Conservation (phyloP, 306 rosid species). For the Quercus dentata region DNA sequence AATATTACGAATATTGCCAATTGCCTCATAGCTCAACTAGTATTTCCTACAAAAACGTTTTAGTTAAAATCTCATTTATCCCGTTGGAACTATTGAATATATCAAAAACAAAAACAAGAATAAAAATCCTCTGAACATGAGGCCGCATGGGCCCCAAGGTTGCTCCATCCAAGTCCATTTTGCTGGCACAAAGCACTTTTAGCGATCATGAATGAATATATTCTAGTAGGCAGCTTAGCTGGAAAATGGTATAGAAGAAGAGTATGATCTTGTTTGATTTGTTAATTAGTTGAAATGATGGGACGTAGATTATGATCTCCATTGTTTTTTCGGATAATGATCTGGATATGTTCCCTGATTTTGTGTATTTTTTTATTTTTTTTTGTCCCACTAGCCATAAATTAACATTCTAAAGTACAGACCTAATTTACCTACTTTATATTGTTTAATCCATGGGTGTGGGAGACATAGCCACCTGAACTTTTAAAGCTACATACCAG, state of each 20-base stretch:
- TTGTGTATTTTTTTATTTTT: background rate
- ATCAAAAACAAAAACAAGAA: too few relatives aligned
- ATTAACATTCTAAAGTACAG: background rate
- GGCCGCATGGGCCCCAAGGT: too few relatives aligned
- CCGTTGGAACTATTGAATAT: too few relatives aligned
- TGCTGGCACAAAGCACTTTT: background rate
- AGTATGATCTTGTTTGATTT: background rate
- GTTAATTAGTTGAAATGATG: background rate
- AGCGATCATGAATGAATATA: background rate
- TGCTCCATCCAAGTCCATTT: too few relatives aligned
- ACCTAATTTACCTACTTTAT: background rate
- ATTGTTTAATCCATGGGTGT: background rate
- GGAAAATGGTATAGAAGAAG: background rate
- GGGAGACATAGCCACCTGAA: background rate
- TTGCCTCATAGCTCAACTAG: too few relatives aligned
- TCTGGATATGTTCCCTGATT: background rate
- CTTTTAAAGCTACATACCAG: too few relatives aligned
- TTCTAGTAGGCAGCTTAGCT: slow-evolving; percentile 1
- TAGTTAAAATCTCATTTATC: accelerated
- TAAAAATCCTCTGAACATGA: too few relatives aligned
- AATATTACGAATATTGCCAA: too few relatives aligned
- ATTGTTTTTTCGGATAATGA: background rate
- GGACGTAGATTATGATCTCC: slow-evolving; percentile 1
- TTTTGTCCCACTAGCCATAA: slow-evolving; percentile 9
- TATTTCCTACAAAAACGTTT: too few relatives aligned